These are phyloP conservation scores for Cinchona pubescens DNA, from an alignment of 257 asterid genomes.

Conservation along the genomic window DNA sequence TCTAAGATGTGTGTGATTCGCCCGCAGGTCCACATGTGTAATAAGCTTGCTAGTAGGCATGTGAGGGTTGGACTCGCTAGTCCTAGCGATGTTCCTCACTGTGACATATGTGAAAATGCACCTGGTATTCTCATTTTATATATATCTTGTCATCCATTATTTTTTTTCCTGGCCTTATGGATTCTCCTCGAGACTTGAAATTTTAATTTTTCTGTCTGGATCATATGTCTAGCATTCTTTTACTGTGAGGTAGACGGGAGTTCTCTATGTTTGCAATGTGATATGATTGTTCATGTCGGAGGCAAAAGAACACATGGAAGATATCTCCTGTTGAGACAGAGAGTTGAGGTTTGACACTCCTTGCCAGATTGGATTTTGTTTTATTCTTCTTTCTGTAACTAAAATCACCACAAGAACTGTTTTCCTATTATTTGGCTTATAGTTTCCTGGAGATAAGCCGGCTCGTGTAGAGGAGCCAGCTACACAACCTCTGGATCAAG, in stretches of 20 bases:
- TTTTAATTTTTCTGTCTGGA: slow-evolving; percentile 16
- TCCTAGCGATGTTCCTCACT: slow-evolving; percentile 70
- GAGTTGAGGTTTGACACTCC: slow-evolving; percentile 74
- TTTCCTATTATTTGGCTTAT: slow-evolving; percentile 24
- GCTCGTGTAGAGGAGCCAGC: slow-evolving; percentile 42
- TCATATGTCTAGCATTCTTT: slow-evolving; percentile 71
- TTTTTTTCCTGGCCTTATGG: not conserved
- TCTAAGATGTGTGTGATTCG: slow-evolving; percentile 9
- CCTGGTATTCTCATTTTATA: slow-evolving; percentile 62
- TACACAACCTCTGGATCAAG: slow-evolving; percentile 33
- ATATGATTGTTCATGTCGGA: slow-evolving; percentile 87
- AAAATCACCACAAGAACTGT: slow-evolving; percentile 3
- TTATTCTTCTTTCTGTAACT: slow-evolving; percentile 7
- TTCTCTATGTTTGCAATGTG: slow-evolving; percentile 94
- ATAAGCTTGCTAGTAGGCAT: slow-evolving; percentile 93
- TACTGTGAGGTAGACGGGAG: slow-evolving; percentile 95
- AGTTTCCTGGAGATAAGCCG: slow-evolving; percentile 87
- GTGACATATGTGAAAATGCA: slow-evolving; percentile 93
- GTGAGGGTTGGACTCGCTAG: slow-evolving; percentile 88
- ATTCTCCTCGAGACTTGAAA: not conserved
- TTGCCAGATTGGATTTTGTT: slow-evolving; percentile 4
- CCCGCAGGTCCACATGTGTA: slow-evolving; percentile 87
- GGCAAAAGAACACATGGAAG: slow-evolving; percentile 97
- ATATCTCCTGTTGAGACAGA: slow-evolving; percentile 87
- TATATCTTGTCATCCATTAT: too few relatives aligned